Evolutionary conservation across 179 eudicot species (phyloP), one percentile per base, ranked within the genome.

Genomic region (Nepenthes alata): DNA sequence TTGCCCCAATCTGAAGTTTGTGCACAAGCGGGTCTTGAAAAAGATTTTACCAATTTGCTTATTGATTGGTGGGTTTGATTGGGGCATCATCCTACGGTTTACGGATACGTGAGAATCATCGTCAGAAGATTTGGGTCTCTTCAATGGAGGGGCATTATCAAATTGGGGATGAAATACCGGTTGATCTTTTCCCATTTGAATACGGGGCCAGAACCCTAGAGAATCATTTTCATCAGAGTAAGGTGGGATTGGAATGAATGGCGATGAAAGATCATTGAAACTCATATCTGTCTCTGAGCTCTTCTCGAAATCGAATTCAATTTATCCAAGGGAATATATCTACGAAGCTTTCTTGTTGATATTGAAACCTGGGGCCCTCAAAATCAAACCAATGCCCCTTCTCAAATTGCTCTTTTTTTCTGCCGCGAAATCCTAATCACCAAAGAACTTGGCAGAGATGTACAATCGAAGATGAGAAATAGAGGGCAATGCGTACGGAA

Each of bases 1-100:
- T 50, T 62, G 83, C 6, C 95, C 96, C 65, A 78, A 76, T 61
- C 71, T 62, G 72, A 89, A 93, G 55, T 80, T 86, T 11, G 83
- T 76, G 68, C 98, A 93, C 55, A 83, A 64, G 2, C 96, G 70
- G 1, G 96, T 93, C 64, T 93, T 93, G 67, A 67, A 93, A 64
- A 93, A 93, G 37, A 93, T 86, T 64, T 77, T 75, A 8, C 84
- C 81, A 3, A 6, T 15, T 3, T 14, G 14, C 56, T 7, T 53
- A 10, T 6, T 14, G 14, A 53, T 15, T 15, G 63, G 74, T 62
- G 72, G 68, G 38, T 53, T 57, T 35, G 58, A 62, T 39, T 72
- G 52, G 7, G 68, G 76, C 25, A 74, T 72, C 34, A 64, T 53
- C 57, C 78, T 73, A 10, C 67, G 72, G 62, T 70, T 84, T 14